Evolutionary conservation across 208 protist species (phyloP).

Genomic region (Plasmodiophora brassicae): DNA sequence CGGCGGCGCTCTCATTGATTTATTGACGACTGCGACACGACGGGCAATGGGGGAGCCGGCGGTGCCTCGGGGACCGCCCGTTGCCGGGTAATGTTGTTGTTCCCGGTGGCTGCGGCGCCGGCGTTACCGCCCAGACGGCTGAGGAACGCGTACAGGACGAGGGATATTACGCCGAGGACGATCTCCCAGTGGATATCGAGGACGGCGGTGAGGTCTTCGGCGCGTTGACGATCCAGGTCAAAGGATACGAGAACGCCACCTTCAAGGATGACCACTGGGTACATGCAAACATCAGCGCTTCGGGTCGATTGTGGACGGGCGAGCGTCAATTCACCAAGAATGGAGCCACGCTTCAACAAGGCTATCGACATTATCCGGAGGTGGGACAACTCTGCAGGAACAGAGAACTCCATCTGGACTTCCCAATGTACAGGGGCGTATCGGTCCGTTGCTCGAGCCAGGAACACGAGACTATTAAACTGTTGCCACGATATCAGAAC

Average conservation of each 20-base stretch:
- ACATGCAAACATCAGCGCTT: too few species aligned
- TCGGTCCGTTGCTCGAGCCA: not conserved
- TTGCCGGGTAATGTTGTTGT: too few species aligned
- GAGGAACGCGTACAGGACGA: not conserved
- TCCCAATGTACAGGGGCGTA: not conserved
- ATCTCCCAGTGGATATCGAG: conserved; percentile 11
- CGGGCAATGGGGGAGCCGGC: too few species aligned
- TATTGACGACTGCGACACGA: too few species aligned
- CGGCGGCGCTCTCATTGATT: too few species aligned
- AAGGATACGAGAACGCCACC: not conserved
- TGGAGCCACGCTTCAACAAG: not conserved
- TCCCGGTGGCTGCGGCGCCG: too few species aligned
- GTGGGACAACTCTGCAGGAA: not conserved
- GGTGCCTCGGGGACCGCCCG: too few species aligned
- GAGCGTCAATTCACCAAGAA: too few species aligned
- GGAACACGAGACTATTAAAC: not conserved
- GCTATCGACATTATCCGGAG: not conserved
- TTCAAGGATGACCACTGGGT: not conserved
- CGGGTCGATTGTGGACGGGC: too few species aligned
- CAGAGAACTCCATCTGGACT: not conserved
- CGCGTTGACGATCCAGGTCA: not conserved
- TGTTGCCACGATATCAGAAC: not conserved
- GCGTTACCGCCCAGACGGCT: not conserved
- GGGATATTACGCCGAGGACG: not conserved
- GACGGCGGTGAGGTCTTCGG: not conserved